phyloP scores from a whole-genome alignment of 176 grass and related monocot species.

The Saccharum spontaneum region DNA sequence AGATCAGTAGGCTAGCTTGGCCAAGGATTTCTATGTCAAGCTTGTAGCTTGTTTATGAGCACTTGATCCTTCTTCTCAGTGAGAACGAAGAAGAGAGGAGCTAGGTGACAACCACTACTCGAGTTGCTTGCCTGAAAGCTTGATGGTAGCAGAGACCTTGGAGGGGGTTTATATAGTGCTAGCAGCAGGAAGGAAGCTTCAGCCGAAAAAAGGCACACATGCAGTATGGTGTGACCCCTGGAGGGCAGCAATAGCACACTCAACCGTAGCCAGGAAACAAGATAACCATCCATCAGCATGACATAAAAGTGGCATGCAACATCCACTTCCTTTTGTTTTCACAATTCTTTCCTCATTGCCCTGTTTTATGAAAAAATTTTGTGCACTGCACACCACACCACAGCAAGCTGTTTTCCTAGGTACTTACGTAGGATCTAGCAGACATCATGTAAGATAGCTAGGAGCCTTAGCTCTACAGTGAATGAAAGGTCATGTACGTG shows the following conservation, averaged over 20 bases:
- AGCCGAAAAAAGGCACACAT: conserved; percentile 20
- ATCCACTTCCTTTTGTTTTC: not conserved
- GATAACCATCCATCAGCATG: conserved; percentile 20
- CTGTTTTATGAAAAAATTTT: not conserved
- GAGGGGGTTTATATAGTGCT: conserved; percentile 35
- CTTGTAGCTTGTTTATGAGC: not conserved
- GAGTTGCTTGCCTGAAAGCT: conserved; percentile 21
- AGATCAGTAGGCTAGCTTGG: not conserved
- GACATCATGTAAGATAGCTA: not conserved
- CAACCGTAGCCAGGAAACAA: conserved; percentile 13
- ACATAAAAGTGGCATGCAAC: not conserved
- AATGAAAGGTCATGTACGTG: not conserved
- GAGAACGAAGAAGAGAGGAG: not conserved
- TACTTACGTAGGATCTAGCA: not conserved
- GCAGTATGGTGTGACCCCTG: not conserved
- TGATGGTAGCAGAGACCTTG: conserved; percentile 1
- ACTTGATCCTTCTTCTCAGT: not conserved
- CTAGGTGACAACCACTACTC: not conserved
- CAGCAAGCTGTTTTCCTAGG: conserved; percentile 13
- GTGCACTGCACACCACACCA: no score
- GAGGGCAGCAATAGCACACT: not conserved
- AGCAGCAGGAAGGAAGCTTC: not conserved
- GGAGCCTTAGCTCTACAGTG: not conserved
- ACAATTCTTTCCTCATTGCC: not conserved
- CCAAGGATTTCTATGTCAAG: not conserved